Conservation (phyloP, 495 filamentous ascomycete species). For the Podospora tetraspora region DNA sequence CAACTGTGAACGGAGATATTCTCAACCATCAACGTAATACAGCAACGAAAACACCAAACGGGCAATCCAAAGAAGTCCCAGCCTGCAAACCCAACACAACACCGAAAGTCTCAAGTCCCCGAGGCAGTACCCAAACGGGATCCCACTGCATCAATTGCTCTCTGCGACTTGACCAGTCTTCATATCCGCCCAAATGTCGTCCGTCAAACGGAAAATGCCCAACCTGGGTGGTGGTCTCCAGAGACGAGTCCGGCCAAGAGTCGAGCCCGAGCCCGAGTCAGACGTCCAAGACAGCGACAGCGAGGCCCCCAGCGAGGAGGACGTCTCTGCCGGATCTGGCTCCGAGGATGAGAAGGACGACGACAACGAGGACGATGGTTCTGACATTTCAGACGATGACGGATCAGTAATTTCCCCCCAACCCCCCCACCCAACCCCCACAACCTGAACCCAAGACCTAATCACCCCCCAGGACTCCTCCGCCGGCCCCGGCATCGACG, state of each 20-base stretch:
- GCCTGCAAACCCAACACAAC: neutral
- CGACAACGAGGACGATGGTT: slow-evolving; percentile 22
- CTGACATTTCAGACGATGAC: slow-evolving; percentile 25
- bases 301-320: slow-evolving; percentile 34
- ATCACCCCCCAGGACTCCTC: slow-evolving; percentile 25
- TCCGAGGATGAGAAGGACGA: slow-evolving; percentile 19
- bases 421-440: neutral
- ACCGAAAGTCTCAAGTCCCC: neutral
- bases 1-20: neutral
- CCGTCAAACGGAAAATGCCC: slow-evolving; percentile 30
- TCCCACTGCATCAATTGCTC: neutral
- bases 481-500: slow-evolving; percentile 36
- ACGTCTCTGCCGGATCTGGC: slow-evolving; percentile 20
- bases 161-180: neutral
- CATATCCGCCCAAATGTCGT: slow-evolving; percentile 19
- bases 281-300: slow-evolving; percentile 32
- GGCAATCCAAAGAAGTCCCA: neutral
- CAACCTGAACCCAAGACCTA: neutral
- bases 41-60: neutral
- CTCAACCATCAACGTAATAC: neutral
- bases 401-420: slow-evolving; percentile 16
- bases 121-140: neutral
- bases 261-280: slow-evolving; percentile 51
- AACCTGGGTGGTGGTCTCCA: slow-evolving; percentile 38
- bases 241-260: slow-evolving; percentile 54